Evolutionary conservation across 148 eudicot species (phyloP).

Genomic region (Vaccinium vitisidaea): DNA sequence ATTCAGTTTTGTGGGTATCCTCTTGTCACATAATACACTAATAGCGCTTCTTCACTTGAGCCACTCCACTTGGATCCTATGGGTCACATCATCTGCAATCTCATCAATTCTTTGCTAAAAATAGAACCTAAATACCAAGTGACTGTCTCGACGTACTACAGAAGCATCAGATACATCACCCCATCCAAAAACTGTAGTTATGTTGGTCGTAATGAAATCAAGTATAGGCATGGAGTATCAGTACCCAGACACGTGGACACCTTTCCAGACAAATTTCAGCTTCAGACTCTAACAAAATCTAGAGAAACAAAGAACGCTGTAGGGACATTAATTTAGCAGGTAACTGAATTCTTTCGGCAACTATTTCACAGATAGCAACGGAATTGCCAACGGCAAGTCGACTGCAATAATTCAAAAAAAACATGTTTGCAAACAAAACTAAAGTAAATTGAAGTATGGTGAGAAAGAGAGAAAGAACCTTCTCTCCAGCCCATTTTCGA

Average conservation of each 20-base stretch:
- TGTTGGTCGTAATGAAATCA: neutral
- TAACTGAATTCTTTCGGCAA: too few relatives aligned
- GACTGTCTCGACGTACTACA: neutral
- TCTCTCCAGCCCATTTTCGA: conserved; percentile 99
- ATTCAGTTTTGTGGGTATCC: too few relatives aligned
- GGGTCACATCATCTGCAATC: too few relatives aligned
- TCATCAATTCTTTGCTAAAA: too few relatives aligned
- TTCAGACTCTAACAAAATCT: too few relatives aligned
- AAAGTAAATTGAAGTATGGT: neutral
- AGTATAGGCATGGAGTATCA: neutral
- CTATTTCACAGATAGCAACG: too few relatives aligned
- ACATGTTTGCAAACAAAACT: neutral
- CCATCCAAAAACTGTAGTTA: neutral
- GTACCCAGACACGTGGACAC: neutral
- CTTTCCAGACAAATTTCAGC: too few relatives aligned
- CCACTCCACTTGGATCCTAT: too few relatives aligned
- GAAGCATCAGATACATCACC: neutral
- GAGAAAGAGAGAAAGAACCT: conserved; percentile 40
- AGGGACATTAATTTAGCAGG: neutral
- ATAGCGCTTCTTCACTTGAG: too few relatives aligned
- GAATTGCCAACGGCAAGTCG: neutral
- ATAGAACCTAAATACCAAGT: neutral
- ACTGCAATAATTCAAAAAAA: neutral
- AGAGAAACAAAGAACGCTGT: neutral
- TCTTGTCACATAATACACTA: too few relatives aligned